A percentile compares a stretch with the other conserved stretches of the same genome.
phyloP scores from a whole-genome alignment of 1,284 basidiomycete species.

The Heimioporus retisporus region DNA sequence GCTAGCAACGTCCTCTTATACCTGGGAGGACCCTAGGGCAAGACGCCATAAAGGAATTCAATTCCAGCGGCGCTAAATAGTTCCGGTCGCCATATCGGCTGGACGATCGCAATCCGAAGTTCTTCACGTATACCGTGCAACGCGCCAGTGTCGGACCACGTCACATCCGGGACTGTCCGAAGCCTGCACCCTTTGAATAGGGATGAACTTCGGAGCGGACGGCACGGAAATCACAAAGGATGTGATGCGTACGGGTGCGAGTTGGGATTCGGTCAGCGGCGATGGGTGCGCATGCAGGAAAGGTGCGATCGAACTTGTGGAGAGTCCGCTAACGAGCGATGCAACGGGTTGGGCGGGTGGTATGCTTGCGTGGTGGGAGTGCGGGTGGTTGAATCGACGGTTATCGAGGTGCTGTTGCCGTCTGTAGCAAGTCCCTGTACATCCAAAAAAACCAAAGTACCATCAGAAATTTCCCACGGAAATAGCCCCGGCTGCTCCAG shows the following conservation, averaged over 20 bases:
- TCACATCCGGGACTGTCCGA: slow-evolving; percentile 95
- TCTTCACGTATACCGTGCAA: slow-evolving; percentile 89
- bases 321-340: slow-evolving; percentile 53
- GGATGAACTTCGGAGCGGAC: slow-evolving; percentile 94
- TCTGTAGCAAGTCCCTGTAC: slow-evolving; percentile 24
- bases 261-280: slow-evolving; percentile 82
- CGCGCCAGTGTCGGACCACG: slow-evolving; percentile 97
- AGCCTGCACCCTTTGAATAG: slow-evolving; percentile 97
- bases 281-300: slow-evolving; percentile 91
- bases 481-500: slow-evolving; percentile 94
- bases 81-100: slow-evolving; percentile 93
- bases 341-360: slow-evolving; percentile 50
- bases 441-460: slow-evolving; percentile 66
- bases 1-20: slow-evolving; percentile 97
- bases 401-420: slow-evolving; percentile 58
- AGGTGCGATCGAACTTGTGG: slow-evolving; percentile 82
- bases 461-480: slow-evolving; percentile 88
- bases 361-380: slow-evolving; percentile 28
- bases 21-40: slow-evolving; percentile 99
- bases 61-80: slow-evolving; percentile 92
- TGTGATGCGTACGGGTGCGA: slow-evolving; percentile 85
- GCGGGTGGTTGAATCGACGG: slow-evolving; percentile 52
- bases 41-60: slow-evolving; percentile 88
- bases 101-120: slow-evolving; percentile 97
- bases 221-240: slow-evolving; percentile 80